Conservation (phyloP, 1,284 basidiomycete genomes). For the Cutaneotrichosporon cutaneum region DNA sequence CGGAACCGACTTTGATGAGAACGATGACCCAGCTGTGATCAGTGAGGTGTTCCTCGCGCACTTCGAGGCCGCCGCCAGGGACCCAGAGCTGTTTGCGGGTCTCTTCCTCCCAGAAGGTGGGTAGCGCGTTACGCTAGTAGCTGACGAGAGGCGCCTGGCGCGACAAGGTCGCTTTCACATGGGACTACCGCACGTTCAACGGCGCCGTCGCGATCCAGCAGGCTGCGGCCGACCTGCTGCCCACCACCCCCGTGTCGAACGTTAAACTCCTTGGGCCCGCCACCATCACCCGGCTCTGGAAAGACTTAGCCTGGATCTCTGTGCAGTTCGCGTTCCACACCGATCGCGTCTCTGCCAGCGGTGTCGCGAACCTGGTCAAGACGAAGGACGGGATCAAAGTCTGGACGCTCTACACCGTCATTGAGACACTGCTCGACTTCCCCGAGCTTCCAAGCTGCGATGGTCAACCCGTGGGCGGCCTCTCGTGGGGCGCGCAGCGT, state of each 20-base stretch:
- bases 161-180: slow-evolving; percentile 52
- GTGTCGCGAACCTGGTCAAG: slow-evolving; percentile 60
- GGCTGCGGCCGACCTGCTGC: slow-evolving; percentile 29
- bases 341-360: slow-evolving; percentile 55
- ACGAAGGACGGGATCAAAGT: slow-evolving; percentile 58
- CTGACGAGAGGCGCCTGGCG: slow-evolving; percentile 20
- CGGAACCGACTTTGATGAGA: slow-evolving; percentile 20
- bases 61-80: slow-evolving; percentile 7
- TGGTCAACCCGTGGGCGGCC: slow-evolving; percentile 30
- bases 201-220: slow-evolving; percentile 51
- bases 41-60: slow-evolving; percentile 9
- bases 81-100: slow-evolving; percentile 26
- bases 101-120: slow-evolving; percentile 32
- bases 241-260: slow-evolving; percentile 30
- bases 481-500: slow-evolving; percentile 26
- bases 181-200: slow-evolving; percentile 66
- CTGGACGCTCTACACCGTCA: slow-evolving; percentile 59
- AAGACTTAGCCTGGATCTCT: slow-evolving; percentile 62
- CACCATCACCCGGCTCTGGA: slow-evolving; percentile 55
- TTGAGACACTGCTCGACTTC: slow-evolving; percentile 59
- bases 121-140: no score
- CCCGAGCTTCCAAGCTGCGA: slow-evolving; percentile 48
- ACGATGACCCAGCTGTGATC: slow-evolving; percentile 11
- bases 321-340: slow-evolving; percentile 61
- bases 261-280: slow-evolving; percentile 53